Evolutionary conservation across 2,329 filamentous ascomycete species (phyloP), one percentile per base, ranked within the genome.

Genomic region (Fusarium albosuccineum): DNA sequence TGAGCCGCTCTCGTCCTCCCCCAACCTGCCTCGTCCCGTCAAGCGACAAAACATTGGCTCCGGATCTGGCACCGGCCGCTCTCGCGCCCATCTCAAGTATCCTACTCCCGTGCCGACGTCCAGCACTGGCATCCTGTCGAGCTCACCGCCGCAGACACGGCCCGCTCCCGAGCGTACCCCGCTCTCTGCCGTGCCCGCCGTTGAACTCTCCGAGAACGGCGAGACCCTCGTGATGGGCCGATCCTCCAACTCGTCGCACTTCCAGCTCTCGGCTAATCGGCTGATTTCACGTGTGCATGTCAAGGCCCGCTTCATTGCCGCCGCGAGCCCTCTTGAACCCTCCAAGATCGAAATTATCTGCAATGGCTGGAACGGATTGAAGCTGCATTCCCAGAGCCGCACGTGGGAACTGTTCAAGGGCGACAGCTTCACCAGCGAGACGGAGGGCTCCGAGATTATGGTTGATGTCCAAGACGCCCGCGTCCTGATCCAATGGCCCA

Each of bases 61-160:
- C 4, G 61, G 50, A 17, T 62, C 63, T 6, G 65, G 67, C 5
- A 58, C 65, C 9, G 39, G 45, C 6, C 66, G 58, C 10, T 66
- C 67, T 16, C 81, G 80, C 70, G 83, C 83, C 58, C 84, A 85
- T 68, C 79, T 85, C 70, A 93, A 91, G 75, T 98, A 98, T 81
- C 96, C 96, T 41, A 98, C 96, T 3, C 96, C 96, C 1, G 87
- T 97, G 64, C 94, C 95, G 17, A 97, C 95, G 5, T 98, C 96
- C 4, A 97, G 93, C 70, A 97, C 95, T 45, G 93, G 92, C 74
- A 93, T 97, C 73, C 83, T 97, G 70, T 93, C 92, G 37, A 97
- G 93, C 48, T 97, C 94, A 57, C 94, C 94, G 48, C 90, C 92
- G 60, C 71, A 85, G 77, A 73, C 80, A 79, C 79, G 73, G 71